Conservation (phyloP, 257 asterid species). For the Cordia subcordata region DNA sequence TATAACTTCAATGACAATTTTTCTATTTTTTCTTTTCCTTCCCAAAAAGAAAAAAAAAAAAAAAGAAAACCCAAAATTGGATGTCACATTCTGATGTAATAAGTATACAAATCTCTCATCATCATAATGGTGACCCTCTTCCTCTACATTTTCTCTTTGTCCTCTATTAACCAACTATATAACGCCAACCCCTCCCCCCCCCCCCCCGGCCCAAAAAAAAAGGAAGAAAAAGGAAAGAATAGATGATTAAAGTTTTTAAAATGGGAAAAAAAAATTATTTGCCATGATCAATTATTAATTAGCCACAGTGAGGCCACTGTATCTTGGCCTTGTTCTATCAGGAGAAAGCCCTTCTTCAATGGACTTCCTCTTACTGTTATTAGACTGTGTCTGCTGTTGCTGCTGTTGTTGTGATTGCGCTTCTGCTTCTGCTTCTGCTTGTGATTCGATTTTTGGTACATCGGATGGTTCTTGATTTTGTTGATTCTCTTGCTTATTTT, state of each 20-base stretch:
- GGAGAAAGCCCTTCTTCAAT: slow-evolving; percentile 59
- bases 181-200: too few relatives aligned
- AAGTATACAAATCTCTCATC: slow-evolving; percentile 3
- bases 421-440: slow-evolving; percentile 8
- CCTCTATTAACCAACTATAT: slow-evolving; percentile 17
- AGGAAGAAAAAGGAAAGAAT: not conserved
- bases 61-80: slow-evolving; percentile 12
- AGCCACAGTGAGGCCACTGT: slow-evolving; percentile 38
- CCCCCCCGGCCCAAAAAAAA: too few relatives aligned
- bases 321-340: slow-evolving; percentile 62
- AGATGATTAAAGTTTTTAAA: not conserved
- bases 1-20: not conserved
- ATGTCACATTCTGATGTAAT: slow-evolving; percentile 7
- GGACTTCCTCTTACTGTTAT: slow-evolving; percentile 42
- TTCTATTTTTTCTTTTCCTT: too few relatives aligned
- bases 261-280: not conserved
- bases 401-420: not conserved
- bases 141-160: slow-evolving; percentile 8
- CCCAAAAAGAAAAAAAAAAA: not conserved
- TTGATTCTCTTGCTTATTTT: slow-evolving; percentile 20
- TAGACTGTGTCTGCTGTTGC: not conserved
- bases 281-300: slow-evolving; percentile 17
- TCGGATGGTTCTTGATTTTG: slow-evolving; percentile 10
- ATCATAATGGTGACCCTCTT: not conserved
- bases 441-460: slow-evolving; percentile 5